A percentile compares a stretch with the other conserved stretches of the same genome.
phyloP scores from a whole-genome alignment of 805 yeast genomes.

The Isabelozyma rhagii region DNA sequence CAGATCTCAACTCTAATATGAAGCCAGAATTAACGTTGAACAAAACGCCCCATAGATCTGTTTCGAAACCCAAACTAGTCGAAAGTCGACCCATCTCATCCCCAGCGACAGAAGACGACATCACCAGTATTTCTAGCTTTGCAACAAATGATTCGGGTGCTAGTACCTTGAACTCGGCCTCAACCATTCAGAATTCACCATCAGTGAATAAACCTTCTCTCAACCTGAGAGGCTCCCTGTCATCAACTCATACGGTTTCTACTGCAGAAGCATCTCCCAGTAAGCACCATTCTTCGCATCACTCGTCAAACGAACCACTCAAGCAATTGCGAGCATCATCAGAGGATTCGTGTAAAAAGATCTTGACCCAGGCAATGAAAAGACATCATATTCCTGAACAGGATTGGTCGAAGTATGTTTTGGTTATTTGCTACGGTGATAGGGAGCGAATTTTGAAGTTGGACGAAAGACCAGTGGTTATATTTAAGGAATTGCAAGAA shows the following conservation, averaged over 20 bases:
- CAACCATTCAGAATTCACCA: conserved; percentile 3
- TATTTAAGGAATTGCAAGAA: conserved; percentile 81
- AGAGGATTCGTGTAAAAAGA: conserved; percentile 87
- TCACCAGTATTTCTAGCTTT: neutral
- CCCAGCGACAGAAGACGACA: neutral
- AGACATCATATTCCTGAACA: conserved; percentile 73
- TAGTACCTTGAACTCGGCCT: neutral
- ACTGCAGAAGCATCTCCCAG: neutral
- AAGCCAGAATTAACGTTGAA: conserved; percentile 2
- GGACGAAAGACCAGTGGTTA: conserved; percentile 84
- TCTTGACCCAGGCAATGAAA: conserved; percentile 83
- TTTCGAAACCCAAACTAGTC: conserved; percentile 17
- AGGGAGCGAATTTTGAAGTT: conserved; percentile 78
- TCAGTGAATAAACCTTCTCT: conserved; percentile 9
- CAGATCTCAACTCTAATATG: conserved; percentile 10
- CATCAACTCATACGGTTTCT: conserved; percentile 22
- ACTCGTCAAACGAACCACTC: conserved; percentile 55
- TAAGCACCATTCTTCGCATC: conserved; percentile 1
- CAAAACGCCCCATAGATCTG: neutral
- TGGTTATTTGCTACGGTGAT: conserved; percentile 88
- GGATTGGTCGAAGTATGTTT: conserved; percentile 86
- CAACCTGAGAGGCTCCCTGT: conserved; percentile 15
- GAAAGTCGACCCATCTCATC: conserved; percentile 15
- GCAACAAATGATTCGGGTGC: neutral
- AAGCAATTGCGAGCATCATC: conserved; percentile 81